Base-by-base conservation (phyloP, 768 basidiomycete species). In the Mycena maculata region DNA sequence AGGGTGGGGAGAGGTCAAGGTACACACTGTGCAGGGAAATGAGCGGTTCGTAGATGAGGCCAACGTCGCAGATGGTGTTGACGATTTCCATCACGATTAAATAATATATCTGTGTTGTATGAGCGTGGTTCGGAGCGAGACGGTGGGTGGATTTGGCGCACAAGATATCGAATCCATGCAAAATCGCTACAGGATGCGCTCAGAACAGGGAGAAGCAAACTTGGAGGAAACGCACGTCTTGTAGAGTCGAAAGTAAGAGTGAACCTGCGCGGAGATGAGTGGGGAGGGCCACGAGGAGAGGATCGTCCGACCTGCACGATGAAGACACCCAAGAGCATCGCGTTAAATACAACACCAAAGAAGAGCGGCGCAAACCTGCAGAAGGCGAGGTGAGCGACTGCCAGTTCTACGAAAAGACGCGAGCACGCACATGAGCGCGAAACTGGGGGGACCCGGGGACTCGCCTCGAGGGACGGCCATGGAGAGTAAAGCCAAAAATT, bases 231-330 rank as follows among this genome's bases (percentile, higher is more conserved):
- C 69, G 47, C 47, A 71, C 69, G 52, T 50, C 52, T 67, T 67
- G 65, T 67, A 71, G 16, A 71, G 27, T n/a, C 50, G 69, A 13
- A 71, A 71, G n/a, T 67, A 71, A 25, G 69, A 36, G 62, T 67
- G 62, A 36, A 64, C 65, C 69, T 67, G 31, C 2, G 4, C 13
- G 6, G 1, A n/a, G 25, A 33, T 49, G 2, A 41, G 22, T 27
- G 7, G 12, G 48, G 23, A 7, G 33, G 33, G 42, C 16, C 15
- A 25, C 39, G 25, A 23, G 30, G 15, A 16, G 23, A 5, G 25
- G 10, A 2, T 13, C 4, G 18, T 18, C 16, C 6, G 23, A 66
- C 64, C 69, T 67, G 65, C 56, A 67, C 61, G 12, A 70, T 36
- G 41, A 67, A 71, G 42, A 71, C 65, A 20, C 65, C 69, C 23